Base-by-base conservation (phyloP, 768 basidiomycete genomes). In the Mrakia frigida region DNA sequence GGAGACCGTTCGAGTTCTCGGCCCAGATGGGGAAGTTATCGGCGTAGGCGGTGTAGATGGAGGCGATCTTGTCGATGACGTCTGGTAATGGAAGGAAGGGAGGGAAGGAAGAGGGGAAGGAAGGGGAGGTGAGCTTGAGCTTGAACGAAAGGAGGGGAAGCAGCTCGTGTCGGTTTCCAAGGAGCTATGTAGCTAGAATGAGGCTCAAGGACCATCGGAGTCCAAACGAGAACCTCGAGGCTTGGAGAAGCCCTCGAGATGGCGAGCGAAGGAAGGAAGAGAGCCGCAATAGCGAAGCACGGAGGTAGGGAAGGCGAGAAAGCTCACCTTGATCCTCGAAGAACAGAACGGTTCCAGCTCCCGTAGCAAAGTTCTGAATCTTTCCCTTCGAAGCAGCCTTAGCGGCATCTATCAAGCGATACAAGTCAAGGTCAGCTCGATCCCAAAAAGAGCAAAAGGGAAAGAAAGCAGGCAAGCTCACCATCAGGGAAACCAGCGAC, bases 341-440 rank as follows among this genome's bases (percentile, higher is more conserved):
- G 79, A 84, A 81, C 37, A 84, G 74, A 71, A 85, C 81, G 33
- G 84, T 84, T 37, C 84, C 84, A 75, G 82, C 80, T 9, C 81
- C 83, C 16, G 79, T 74, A 65, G 79, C 76, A 76, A 82, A 83
- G 14, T 77, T 74, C 74, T 79, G 77, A 60, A 83, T 76, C 68
- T 81, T 81, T 0, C 77, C 68, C 35, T 79, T 78, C 28, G 78
- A 39, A 1, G 65, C 65, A 39, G 39, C 35, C 21, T n/a, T 9
- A 39, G 65, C 39, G 9, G 65, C 37, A 11, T 68, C 65, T 68
- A 25, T 6, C 9, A 25, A 41, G 35, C 35, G 43, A 41, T 18
- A 9, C 0, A 23, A 21, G 5, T 0, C 46, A 50, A n/a, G n/a
- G n/a, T 50, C 46, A 50, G 46, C 18, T 21, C 16, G 46, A 50